Conservation (phyloP, 1,139 yeast species). For the Debaryomycetaceae sp. region DNA sequence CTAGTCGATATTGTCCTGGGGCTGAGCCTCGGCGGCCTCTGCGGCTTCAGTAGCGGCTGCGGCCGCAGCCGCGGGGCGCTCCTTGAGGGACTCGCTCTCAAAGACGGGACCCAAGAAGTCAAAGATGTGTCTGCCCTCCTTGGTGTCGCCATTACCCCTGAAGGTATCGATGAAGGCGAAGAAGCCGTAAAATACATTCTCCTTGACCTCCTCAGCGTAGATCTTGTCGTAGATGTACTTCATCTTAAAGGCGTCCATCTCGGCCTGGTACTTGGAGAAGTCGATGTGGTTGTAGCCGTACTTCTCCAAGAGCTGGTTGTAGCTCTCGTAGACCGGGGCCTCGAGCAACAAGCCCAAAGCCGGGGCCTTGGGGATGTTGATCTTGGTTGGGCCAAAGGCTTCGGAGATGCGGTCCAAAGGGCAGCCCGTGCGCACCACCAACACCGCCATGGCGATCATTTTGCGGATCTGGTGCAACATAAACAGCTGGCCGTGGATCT, state of each 20-base stretch:
- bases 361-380: conserved; percentile 96
- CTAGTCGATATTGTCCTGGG: too few relatives aligned
- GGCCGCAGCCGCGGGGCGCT: conserved; percentile 3
- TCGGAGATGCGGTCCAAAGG: conserved; percentile 73
- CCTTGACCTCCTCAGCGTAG: conserved; percentile 81
- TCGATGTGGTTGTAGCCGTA: conserved; percentile 78
- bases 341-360: conserved; percentile 89
- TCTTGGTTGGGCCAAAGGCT: conserved; percentile 68
- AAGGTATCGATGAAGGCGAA: conserved; percentile 84
- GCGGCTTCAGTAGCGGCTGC: conserved; percentile 6
- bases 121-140: conserved; percentile 49
- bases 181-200: conserved; percentile 84
- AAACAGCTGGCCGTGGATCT: conserved; percentile 96
- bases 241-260: conserved; percentile 84
- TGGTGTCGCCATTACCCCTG: conserved; percentile 28
- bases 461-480: conserved; percentile 98
- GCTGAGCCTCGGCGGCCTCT: too few relatives aligned
- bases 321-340: conserved; percentile 86
- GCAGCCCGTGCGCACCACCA: conserved; percentile 80
- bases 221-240: conserved; percentile 88
- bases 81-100: conserved; percentile 18
- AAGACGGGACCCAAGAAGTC: conserved; percentile 67
- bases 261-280: conserved; percentile 59
- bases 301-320: conserved; percentile 65
- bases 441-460: conserved; percentile 94